Evolutionary conservation across 2,329 filamentous ascomycete genomes (phyloP).

Genomic region (Trichoderma simmonsii): DNA sequence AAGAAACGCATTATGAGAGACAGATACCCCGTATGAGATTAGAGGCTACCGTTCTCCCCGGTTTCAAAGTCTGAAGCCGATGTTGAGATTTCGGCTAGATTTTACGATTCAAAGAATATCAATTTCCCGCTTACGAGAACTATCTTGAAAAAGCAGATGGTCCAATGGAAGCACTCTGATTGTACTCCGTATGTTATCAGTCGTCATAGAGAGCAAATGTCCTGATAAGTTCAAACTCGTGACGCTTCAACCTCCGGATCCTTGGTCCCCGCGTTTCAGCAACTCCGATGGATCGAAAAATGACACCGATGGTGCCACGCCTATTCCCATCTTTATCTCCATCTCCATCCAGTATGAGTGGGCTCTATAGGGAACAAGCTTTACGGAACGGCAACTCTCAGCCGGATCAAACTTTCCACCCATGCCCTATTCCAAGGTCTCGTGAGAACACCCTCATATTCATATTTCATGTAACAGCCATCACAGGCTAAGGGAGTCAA

Average conservation of each 20-base stretch:
- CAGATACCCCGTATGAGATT: neutral
- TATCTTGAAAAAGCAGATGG: neutral
- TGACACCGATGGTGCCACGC: neutral
- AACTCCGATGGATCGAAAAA: neutral
- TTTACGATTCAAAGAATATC: neutral
- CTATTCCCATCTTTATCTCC: neutral
- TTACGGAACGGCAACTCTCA: neutral
- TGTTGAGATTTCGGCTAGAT: neutral
- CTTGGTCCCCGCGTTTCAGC: neutral
- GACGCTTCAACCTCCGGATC: neutral
- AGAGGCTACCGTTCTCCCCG: neutral
- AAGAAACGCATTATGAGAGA: neutral
- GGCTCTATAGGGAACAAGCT: neutral
- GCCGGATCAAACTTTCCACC: neutral
- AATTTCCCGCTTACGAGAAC: neutral
- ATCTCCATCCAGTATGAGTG: neutral
- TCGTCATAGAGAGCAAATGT: neutral
- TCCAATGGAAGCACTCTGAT: neutral
- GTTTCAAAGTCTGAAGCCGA: neutral
- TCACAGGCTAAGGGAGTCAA: neutral
- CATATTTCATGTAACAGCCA: neutral
- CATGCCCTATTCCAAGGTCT: neutral
- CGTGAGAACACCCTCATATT: neutral
- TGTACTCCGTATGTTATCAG: no score
- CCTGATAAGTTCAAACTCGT: neutral